Base-by-base conservation (phyloP, 768 basidiomycete genomes). In the Lentinula edodes region DNA sequence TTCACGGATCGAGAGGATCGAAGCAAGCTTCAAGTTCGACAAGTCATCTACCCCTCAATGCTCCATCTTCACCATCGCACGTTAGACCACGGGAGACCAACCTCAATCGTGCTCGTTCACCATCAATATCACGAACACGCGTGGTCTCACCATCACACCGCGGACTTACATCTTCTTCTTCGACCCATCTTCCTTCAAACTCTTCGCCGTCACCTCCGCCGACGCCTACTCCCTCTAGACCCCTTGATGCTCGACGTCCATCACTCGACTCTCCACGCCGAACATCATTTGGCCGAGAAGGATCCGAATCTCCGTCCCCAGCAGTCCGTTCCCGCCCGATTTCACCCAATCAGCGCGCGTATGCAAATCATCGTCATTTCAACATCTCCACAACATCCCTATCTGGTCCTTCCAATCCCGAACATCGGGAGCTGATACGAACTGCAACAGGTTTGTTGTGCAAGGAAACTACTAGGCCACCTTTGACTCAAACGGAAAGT, bases 341-440 rank as follows among this genome's bases (percentile, higher is more conserved):
- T 41, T 80, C 81, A 7, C 83, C 84, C 36, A 74, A 73, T 13
- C 84, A 81, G 63, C 74, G 76, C 64, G 68, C 77, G 32, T 83
- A 83, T 69, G 71, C 77, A 23, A 82, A 85, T 60, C 84, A 80
- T 67, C 79, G 81, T 13, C 80, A 83, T 66, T 75, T 79, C 66
- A 89, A 84, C 68, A 74, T 82, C 23, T 88, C 87, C n/a, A 75
- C 83, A 5, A 75, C 82, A 0, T 88, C 87, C 0, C 73, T 89
- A 12, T 72, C 72, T 43, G 68, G 76, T 2, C 69, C 79, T 5
- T 72, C 80, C 12, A 84, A 81, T 68, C 79, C 83, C 0, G 84
- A 87, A 62, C 79, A 85, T 60, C 82, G 90, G 46, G 89, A 88
- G 61, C 72, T 83, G n/a, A 80, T 93, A 58, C 83, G 90, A 42